A percentile compares a stretch with the other conserved stretches of the same genome.
These are phyloP conservation scores for Metschnikowia rubicola DNA, from an alignment of 805 yeast genomes.

Conservation along the genomic window DNA sequence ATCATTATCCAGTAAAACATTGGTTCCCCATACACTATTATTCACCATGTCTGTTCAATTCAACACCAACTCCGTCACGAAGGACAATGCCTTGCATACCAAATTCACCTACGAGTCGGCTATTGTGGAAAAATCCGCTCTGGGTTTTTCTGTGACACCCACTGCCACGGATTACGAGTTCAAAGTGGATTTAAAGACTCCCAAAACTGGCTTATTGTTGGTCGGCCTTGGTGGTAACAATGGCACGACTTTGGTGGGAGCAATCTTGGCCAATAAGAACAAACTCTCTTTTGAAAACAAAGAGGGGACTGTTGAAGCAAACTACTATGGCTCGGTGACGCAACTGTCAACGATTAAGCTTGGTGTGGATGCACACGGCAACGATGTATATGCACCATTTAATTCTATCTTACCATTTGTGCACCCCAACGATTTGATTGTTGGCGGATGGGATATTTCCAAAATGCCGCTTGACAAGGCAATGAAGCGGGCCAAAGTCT, in stretches of 20 bases:
- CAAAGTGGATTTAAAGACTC: slow-evolving; percentile 76
- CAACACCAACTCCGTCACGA: slow-evolving; percentile 42
- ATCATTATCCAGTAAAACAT: not conserved
- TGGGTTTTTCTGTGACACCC: slow-evolving; percentile 67
- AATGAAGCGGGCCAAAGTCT: slow-evolving; percentile 79
- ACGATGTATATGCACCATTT: slow-evolving; percentile 90
- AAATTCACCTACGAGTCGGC: slow-evolving; percentile 74
- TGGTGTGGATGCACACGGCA: slow-evolving; percentile 77
- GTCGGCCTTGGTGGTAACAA: slow-evolving; percentile 97
- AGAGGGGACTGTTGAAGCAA: slow-evolving; percentile 69
- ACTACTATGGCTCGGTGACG: slow-evolving; percentile 92
- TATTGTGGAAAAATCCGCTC: slow-evolving; percentile 52
- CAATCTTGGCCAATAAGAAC: slow-evolving; percentile 81
- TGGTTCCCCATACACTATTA: not conserved
- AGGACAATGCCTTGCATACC: slow-evolving; percentile 52
- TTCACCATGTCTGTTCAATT: slow-evolving; percentile 17
- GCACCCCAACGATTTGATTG: slow-evolving; percentile 83
- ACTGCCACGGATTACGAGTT: slow-evolving; percentile 72
- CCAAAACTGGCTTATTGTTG: slow-evolving; percentile 83
- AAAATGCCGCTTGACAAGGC: slow-evolving; percentile 68
- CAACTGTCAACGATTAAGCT: slow-evolving; percentile 87
- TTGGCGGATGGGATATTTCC: slow-evolving; percentile 95
- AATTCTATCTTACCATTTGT: slow-evolving; percentile 84
- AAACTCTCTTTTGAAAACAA: slow-evolving; percentile 76
- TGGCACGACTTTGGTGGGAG: slow-evolving; percentile 86